phyloP scores from a whole-genome alignment of 768 basidiomycete species.

The Suillus discolor region DNA sequence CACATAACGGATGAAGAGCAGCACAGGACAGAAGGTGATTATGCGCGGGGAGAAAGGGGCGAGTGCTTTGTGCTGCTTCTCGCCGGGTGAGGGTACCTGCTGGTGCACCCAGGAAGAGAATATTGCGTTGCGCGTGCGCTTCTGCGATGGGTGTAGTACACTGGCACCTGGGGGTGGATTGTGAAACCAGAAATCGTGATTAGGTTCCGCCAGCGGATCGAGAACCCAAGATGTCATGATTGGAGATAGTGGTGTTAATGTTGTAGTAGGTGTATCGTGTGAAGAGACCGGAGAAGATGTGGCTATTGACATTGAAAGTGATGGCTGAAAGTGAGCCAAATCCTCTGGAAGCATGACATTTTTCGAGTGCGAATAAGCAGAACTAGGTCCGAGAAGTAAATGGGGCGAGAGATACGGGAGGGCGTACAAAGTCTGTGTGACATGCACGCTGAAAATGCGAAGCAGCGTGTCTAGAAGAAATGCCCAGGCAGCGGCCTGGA shows the following conservation, averaged over 20 bases:
- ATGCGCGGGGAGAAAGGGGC: constrained; percentile 1
- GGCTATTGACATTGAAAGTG: not conserved
- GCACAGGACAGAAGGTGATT: constrained; percentile 4
- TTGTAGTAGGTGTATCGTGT: not conserved
- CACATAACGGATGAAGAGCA: not conserved
- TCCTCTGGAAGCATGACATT: not conserved
- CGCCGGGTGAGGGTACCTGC: not conserved
- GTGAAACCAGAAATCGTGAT: not conserved
- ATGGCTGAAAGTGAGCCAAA: not conserved
- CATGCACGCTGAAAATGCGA: not conserved
- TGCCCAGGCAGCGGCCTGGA: not conserved
- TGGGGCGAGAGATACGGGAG: not conserved
- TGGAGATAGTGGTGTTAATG: not conserved
- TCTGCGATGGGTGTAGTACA: not conserved
- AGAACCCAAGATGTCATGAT: not conserved
- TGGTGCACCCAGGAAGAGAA: not conserved
- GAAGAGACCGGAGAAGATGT: not conserved
- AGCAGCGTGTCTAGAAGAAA: not conserved
- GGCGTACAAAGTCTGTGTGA: not conserved
- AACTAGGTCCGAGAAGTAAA: not conserved
- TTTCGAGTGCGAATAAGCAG: not conserved
- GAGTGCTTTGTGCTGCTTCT: not conserved
- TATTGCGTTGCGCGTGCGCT: not conserved
- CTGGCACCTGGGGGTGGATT: not conserved
- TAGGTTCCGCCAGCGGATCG: not conserved